phyloP scores from a whole-genome alignment of 345 rosid genomes.

The Gossypium mustelinum region DNA sequence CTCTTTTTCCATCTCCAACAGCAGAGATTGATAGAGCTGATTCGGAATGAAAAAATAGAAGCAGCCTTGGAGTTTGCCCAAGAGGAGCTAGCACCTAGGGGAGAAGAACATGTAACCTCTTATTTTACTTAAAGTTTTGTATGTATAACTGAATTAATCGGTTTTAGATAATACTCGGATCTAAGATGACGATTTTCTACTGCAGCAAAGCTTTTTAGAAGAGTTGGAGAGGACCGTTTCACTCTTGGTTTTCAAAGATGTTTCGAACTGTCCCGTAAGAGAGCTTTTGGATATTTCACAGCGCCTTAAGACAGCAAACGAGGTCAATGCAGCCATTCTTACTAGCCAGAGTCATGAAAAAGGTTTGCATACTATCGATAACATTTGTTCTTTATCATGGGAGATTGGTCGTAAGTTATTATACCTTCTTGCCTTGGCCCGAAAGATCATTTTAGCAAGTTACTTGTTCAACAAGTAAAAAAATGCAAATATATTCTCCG shows the following conservation, averaged over 20 bases:
- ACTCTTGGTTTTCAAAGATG: constrained; percentile 81
- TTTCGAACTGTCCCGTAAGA: constrained; percentile 71
- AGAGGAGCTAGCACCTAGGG: constrained; percentile 95
- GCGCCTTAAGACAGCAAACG: constrained; percentile 91
- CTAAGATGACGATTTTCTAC: background rate
- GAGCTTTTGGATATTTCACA: constrained; percentile 84
- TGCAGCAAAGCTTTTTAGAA: constrained; percentile 76
- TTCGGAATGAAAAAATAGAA: constrained; percentile 78
- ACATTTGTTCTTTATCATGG: background rate
- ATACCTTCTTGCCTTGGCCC: background rate
- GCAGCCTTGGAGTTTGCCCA: constrained; percentile 98
- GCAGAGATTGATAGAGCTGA: constrained; percentile 85
- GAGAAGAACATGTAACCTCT: constrained; percentile 73
- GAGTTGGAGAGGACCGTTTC: constrained; percentile 95
- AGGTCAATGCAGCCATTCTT: constrained; percentile 89
- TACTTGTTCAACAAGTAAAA: background rate
- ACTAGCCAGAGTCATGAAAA: constrained; percentile 95
- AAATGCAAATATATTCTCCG: background rate
- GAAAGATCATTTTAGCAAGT: background rate
- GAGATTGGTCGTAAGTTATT: background rate
- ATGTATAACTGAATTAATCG: background rate
- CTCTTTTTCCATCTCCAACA: constrained; percentile 98
- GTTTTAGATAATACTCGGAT: background rate
- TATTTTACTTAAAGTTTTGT: background rate
- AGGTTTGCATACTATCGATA: constrained; percentile 36